Base-by-base conservation (phyloP, 352 stramenopile species). In the Salisapilia sapeloensis region DNA sequence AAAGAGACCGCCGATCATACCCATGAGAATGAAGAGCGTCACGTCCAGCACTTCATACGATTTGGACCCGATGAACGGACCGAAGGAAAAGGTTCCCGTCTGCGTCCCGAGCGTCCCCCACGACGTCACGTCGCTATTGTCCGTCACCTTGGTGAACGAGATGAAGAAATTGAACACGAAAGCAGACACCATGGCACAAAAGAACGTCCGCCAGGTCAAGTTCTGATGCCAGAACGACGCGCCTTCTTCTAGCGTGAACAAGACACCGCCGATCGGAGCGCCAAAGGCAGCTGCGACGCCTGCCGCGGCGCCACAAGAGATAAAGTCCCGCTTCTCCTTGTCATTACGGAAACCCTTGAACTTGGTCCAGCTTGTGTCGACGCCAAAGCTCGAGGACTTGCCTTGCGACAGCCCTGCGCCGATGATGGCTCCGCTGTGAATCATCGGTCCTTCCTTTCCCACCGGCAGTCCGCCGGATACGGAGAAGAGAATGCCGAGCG, bases 181-280 rank as follows among this genome's bases (percentile, higher is more conserved):
- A 2, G 76, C 70, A 16, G 66, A 80, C 13, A 89, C 64, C 85
- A 98, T 97, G 9, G 93, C 87, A 51, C 91, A 97, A 48, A 98
- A 97, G 44, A 98, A 97, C 7, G 83, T 92, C 31, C 92, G 65
- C 94, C 94, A 99, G 14, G 94, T 99, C 9, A 99, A 67, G 42
- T 94, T 96, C 31, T 96, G 94, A 31, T 92, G 92, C 94, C 93
- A 99, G 57, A 97, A 99, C 10, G 84, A 97, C 4, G 93, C 87
- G 25, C 92, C 92, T 63, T 99, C 95, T 54, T 99, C 95, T 6
- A 99, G 51, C 9, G 80, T 85, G 40, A 99, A 99, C 10, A 99
- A 42, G 27, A 99, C 92, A 30, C 95, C 95, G 29, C 95, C 95
- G 37, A 99, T 97, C 1, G 95, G 95, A 7, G 94, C 92, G 14